Base-by-base conservation (phyloP, 352 stramenopile species). In the Phytophthora ohioensis region DNA sequence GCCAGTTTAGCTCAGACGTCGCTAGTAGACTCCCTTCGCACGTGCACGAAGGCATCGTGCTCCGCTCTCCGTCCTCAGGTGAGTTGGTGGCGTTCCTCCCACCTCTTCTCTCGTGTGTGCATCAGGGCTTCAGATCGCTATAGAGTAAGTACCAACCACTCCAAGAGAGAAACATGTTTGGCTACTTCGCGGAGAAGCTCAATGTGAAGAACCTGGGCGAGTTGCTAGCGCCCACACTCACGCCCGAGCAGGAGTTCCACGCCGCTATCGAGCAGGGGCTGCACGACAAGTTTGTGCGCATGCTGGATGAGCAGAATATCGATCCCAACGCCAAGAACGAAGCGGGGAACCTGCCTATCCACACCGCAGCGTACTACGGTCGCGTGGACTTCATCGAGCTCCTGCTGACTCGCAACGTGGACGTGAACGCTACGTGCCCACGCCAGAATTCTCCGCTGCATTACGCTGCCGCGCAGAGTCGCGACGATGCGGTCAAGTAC, bases 181-280 rank as follows among this genome's bases (percentile, higher is more conserved):
- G 85, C 64, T 97, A 85, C 78, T 85, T 97, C 56, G 89, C 88
- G 34, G 90, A 97, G 64, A 94, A 93, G 73, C 85, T 96, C 67
- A 97, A 97, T 46, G 87, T 96, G 52, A 95, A 94, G 78, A 94
- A 92, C 64, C 61, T 97, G 74, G 91, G 88, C 59, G 87, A 96
- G 81, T 83, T 96, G 60, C 72, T 97, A 68, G 91, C 91, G 68
- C 91, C 91, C 3, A 93, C 91, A 56, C 81, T 93, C 62, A 95
- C 86, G 58, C 88, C 87, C n/a, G 88, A 95, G 73, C 88, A 96
- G 73, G 85, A 95, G 65, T 78, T 96, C 39, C 88, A 95, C 58
- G 70, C 79, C 17, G 80, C 90, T 4, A 93, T 97, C 51, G 90
- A 94, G 56, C 78, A 85, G 15, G 90, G 88, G 1, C 61, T 92